phyloP scores from a whole-genome alignment of 176 grass and related monocot genomes.

The Paspalum vaginatum region DNA sequence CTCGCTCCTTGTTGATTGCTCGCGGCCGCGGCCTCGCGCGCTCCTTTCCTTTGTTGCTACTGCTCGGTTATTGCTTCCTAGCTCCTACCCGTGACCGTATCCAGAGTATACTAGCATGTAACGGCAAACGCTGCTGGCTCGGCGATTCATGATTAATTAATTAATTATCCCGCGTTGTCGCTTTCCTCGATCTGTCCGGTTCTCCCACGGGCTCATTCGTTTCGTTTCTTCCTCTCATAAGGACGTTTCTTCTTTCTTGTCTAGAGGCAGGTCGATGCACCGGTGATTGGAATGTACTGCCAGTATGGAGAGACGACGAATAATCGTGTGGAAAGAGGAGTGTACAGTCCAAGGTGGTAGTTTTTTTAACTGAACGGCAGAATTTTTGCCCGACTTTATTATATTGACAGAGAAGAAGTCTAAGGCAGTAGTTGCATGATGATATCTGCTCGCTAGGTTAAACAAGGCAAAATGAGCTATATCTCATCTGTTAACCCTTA shows the following conservation, averaged over 20 bases:
- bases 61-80: background rate
- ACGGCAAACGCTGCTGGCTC: no score
- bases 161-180: constrained; percentile 7
- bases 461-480: no score
- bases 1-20: background rate
- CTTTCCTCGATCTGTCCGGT: background rate
- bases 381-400: no score
- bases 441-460: no score
- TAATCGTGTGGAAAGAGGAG: background rate
- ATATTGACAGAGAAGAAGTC: no score
- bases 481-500: no score
- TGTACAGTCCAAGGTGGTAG: background rate
- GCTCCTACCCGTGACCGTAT: no score
- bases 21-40: background rate
- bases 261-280: background rate
- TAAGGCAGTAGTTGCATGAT: no score
- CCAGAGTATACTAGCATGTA: no score
- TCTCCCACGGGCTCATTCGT: background rate
- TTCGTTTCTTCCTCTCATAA: background rate
- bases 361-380: background rate
- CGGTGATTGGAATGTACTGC: background rate
- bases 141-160: no score
- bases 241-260: background rate
- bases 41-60: background rate
- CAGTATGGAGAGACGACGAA: background rate